A percentile compares a stretch with the other conserved stretches of the same genome.
phyloP scores from a whole-genome alignment of 371 early-diverging fungal species.

The Mycotypha africana region DNA sequence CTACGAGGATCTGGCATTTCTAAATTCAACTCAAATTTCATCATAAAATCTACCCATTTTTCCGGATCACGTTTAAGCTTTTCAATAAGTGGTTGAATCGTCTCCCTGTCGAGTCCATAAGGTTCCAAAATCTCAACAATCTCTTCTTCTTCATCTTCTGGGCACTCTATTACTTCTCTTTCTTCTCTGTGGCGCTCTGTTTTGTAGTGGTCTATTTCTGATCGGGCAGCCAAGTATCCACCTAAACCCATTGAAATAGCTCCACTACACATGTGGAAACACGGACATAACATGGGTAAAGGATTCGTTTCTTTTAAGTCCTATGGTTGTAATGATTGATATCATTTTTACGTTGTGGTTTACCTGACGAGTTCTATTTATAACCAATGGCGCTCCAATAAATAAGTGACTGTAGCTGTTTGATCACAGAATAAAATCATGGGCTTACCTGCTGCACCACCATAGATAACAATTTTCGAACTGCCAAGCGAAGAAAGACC shows the following conservation, averaged over 20 bases:
- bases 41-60: constrained; percentile 72
- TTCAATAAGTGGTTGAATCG: constrained; percentile 58
- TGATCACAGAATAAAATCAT: not conserved
- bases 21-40: constrained; percentile 67
- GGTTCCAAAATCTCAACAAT: constrained; percentile 58
- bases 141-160: constrained; percentile 62
- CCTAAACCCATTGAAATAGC: constrained; percentile 58
- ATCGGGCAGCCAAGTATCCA: constrained; percentile 61
- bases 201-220: constrained; percentile 68
- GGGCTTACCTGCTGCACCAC: constrained; percentile 59
- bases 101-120: constrained; percentile 52
- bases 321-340: no score
- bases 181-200: constrained; percentile 56
- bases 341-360: no score
- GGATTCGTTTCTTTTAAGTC: no score
- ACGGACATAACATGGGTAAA: no score
- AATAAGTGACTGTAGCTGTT: no score
- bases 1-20: constrained; percentile 59
- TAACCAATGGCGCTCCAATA: no score
- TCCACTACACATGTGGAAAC: constrained; percentile 25
- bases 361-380: constrained; percentile 41
- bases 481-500: constrained; percentile 61
- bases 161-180: constrained; percentile 51
- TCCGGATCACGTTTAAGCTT: constrained; percentile 49
- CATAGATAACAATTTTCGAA: constrained; percentile 58